Conservation (phyloP, 768 basidiomycete genomes). For the Kwoniella europaea region DNA sequence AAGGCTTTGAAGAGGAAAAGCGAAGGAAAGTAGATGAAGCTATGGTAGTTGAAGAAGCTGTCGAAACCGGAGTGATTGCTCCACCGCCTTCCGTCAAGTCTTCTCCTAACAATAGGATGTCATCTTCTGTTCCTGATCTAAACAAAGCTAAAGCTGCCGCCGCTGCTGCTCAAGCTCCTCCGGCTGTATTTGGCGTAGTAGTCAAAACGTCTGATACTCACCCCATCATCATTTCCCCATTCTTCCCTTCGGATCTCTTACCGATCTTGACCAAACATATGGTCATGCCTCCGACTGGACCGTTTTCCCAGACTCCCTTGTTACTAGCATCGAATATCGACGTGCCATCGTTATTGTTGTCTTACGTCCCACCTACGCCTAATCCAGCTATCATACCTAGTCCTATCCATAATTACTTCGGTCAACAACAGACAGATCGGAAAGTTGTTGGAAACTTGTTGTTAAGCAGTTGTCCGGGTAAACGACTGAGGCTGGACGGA, state of each 20-base stretch:
- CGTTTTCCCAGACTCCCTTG: conserved; percentile 17
- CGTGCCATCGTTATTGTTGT: conserved; percentile 39
- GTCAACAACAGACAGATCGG: not conserved
- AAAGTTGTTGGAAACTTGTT: conserved; percentile 74
- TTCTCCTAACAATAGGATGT: conserved; percentile 9
- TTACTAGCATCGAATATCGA: conserved; percentile 39
- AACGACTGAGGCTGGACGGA: conserved; percentile 73
- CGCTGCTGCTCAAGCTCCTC: conserved; percentile 5
- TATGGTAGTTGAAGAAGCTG: conserved; percentile 51
- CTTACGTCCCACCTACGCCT: conserved; percentile 20
- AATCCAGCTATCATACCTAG: conserved; percentile 1
- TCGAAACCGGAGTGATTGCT: conserved; percentile 43
- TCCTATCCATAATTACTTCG: not conserved
- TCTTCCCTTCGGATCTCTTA: conserved; percentile 69
- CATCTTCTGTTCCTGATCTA: conserved; percentile 32
- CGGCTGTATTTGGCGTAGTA: conserved; percentile 46
- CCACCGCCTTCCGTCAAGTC: conserved; percentile 18
- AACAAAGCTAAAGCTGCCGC: conserved; percentile 8
- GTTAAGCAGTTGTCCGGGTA: conserved; percentile 91
- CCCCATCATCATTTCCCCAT: conserved; percentile 77
- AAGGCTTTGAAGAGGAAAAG: conserved; percentile 43
- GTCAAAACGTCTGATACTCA: conserved; percentile 77
- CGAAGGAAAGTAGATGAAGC: conserved; percentile 47
- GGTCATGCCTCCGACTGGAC: conserved; percentile 26
- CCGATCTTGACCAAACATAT: conserved; percentile 60